Conservation (phyloP, 805 yeast genomes). For the Sporopachydermia lactativora region DNA sequence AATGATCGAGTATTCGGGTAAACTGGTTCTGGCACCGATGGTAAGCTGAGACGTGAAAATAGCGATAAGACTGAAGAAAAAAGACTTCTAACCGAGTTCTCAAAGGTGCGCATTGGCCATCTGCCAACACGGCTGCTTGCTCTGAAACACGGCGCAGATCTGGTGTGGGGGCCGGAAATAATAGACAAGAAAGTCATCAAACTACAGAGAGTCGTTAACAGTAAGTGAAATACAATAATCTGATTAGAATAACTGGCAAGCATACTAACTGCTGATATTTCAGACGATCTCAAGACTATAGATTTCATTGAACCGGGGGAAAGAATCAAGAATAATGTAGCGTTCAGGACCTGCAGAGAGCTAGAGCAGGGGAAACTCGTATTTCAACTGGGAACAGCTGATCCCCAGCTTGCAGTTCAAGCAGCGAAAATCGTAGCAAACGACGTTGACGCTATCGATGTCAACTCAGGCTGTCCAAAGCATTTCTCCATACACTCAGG, state of each 20-base stretch:
- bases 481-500: conserved; percentile 91
- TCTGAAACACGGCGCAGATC: conserved; percentile 75
- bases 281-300: conserved; percentile 13
- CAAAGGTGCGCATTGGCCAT: conserved; percentile 75
- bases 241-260: conserved; percentile 22
- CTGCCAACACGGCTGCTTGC: conserved; percentile 78
- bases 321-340: conserved; percentile 37
- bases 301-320: conserved; percentile 18
- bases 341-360: conserved; percentile 59
- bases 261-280: conserved; percentile 5
- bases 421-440: conserved; percentile 72
- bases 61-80: too few species aligned
- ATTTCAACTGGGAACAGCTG: conserved; percentile 84
- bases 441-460: conserved; percentile 87
- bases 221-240: conserved; percentile 33
- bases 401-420: conserved; percentile 71
- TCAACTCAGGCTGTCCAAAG: conserved; percentile 96
- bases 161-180: conserved; percentile 94
- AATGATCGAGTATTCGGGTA: conserved; percentile 62
- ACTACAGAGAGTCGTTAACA: conserved; percentile 53
- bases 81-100: too few species aligned
- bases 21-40: conserved; percentile 89
- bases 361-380: conserved; percentile 55
- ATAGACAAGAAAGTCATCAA: conserved; percentile 71
- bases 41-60: conserved; percentile 12